A percentile compares a stretch with the other conserved stretches of the same genome.
Evolutionary conservation across 176 grass and related monocot genomes (phyloP).

Genomic region (Oryza australiensis): DNA sequence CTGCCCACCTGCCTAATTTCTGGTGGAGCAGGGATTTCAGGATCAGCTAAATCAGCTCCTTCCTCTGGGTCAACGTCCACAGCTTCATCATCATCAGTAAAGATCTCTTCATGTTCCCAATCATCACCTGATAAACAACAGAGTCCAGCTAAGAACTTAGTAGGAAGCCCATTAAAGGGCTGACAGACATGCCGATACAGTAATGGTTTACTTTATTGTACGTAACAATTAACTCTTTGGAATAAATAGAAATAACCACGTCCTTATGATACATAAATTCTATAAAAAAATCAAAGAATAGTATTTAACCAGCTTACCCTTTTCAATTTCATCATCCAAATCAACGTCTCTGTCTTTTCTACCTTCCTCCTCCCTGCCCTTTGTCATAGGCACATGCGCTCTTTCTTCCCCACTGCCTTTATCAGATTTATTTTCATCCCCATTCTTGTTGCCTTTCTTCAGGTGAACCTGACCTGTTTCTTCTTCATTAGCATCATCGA

Average conservation of each 20-base stretch:
- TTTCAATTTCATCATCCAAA: conserved; percentile 85
- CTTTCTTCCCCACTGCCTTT: conserved; percentile 59
- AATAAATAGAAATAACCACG: conserved; percentile 22
- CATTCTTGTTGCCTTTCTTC: conserved; percentile 56
- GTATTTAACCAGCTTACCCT: conserved; percentile 46
- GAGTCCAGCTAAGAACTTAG: conserved; percentile 31
- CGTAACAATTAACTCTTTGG: conserved; percentile 13
- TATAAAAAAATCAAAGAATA: background rate
- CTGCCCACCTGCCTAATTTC: conserved; percentile 81
- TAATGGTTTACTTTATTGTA: conserved; percentile 18
- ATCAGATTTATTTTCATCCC: conserved; percentile 52
- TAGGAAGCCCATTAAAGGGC: conserved; percentile 26
- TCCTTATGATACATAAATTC: background rate
- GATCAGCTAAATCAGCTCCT: conserved; percentile 73
- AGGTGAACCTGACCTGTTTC: conserved; percentile 30
- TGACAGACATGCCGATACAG: background rate
- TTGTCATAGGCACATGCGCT: conserved; percentile 41
- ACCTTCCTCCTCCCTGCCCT: conserved; percentile 48
- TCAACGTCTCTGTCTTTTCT: conserved; percentile 65
- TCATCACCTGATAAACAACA: conserved; percentile 67
- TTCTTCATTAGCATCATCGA: conserved; percentile 28
- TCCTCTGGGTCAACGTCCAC: conserved; percentile 68
- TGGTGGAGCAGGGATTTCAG: conserved; percentile 68
- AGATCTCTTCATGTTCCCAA: conserved; percentile 94
- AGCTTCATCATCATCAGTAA: conserved; percentile 92